A percentile compares a stretch with the other conserved stretches of the same genome.
Evolutionary conservation across 352 stramenopile genomes (phyloP).

Genomic region (Pilasporangium apinafurcum): DNA sequence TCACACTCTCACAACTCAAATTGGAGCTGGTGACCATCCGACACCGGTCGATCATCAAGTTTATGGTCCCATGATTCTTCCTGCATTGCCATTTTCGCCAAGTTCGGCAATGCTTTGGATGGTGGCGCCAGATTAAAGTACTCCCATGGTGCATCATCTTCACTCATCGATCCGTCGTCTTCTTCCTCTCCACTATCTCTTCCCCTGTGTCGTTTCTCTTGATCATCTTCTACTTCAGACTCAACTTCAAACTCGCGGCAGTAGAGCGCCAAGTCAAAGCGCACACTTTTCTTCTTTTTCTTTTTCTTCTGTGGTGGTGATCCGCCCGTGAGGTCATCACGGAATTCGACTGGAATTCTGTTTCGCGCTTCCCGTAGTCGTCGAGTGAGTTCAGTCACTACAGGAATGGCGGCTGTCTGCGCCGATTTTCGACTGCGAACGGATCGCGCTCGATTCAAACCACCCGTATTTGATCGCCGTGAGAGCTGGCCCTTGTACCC

Average conservation of each 20-base stretch:
- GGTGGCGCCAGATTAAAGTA: too few species aligned
- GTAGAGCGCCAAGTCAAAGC: constrained; percentile 34
- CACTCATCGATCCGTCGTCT: too few species aligned
- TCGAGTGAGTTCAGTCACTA: constrained; percentile 27
- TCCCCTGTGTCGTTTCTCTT: constrained; percentile 1
- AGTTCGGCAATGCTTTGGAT: too few species aligned
- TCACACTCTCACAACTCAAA: too few species aligned
- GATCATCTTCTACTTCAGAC: constrained; percentile 32
- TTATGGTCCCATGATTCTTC: too few species aligned
- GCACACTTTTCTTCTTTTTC: constrained; percentile 33
- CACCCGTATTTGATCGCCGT: constrained; percentile 15
- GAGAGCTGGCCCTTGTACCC: constrained; percentile 54
- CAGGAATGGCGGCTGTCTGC: constrained; percentile 8
- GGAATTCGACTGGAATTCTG: constrained; percentile 54
- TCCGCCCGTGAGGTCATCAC: constrained; percentile 28
- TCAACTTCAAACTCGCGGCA: constrained; percentile 54
- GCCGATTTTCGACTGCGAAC: constrained; percentile 34
- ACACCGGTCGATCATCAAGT: too few species aligned
- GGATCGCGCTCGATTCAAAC: constrained; percentile 30
- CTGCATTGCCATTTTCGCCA: background rate
- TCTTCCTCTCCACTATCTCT: background rate
- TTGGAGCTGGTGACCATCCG: too few species aligned
- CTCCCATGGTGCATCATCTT: constrained; percentile 13
- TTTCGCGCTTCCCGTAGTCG: constrained; percentile 43
- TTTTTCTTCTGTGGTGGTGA: constrained; percentile 22